These are phyloP conservation scores for Chaetomiaceae sp. DNA, from an alignment of 2,329 filamentous ascomycete species.

Conservation along the genomic window DNA sequence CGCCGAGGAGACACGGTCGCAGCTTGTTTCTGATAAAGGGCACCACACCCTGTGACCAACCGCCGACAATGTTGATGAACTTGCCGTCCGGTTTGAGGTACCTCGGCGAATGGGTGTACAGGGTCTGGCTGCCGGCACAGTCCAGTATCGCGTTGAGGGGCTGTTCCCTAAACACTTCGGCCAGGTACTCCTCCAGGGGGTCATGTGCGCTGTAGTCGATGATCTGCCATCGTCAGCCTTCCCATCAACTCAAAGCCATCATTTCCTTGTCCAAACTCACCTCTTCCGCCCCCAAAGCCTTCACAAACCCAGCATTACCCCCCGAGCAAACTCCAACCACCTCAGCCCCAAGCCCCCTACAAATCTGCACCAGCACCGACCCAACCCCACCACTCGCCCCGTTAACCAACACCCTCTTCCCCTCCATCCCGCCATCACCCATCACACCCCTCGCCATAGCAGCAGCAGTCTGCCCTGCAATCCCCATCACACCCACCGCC, in stretches of 20 bases:
- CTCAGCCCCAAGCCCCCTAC: slow-evolving; percentile 37
- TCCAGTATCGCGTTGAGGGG: slow-evolving; percentile 45
- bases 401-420: slow-evolving; percentile 44
- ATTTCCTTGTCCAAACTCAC: slow-evolving; percentile 26
- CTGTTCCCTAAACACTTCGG: slow-evolving; percentile 27
- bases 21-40: slow-evolving; percentile 33
- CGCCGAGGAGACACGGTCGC: slow-evolving; percentile 31
- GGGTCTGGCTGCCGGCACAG: slow-evolving; percentile 43
- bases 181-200: slow-evolving; percentile 35
- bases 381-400: slow-evolving; percentile 50
- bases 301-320: slow-evolving; percentile 43
- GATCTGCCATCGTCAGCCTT: slow-evolving; percentile 26
- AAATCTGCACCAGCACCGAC: slow-evolving; percentile 43
- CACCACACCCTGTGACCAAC: slow-evolving; percentile 28
- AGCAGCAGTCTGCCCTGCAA: slow-evolving; percentile 36
- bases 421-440: slow-evolving; percentile 25
- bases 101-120: slow-evolving; percentile 38
- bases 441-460: slow-evolving; percentile 26
- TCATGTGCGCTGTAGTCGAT: slow-evolving; percentile 40
- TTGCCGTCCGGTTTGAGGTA: slow-evolving; percentile 37
- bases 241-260: background rate
- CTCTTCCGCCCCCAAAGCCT: slow-evolving; percentile 44
- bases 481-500: slow-evolving; percentile 32
- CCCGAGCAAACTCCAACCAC: slow-evolving; percentile 44
- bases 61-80: slow-evolving; percentile 36